Evolutionary conservation across 371 early-diverging fungal species (phyloP).

Genomic region (Syncephalastrum contaminatum): DNA sequence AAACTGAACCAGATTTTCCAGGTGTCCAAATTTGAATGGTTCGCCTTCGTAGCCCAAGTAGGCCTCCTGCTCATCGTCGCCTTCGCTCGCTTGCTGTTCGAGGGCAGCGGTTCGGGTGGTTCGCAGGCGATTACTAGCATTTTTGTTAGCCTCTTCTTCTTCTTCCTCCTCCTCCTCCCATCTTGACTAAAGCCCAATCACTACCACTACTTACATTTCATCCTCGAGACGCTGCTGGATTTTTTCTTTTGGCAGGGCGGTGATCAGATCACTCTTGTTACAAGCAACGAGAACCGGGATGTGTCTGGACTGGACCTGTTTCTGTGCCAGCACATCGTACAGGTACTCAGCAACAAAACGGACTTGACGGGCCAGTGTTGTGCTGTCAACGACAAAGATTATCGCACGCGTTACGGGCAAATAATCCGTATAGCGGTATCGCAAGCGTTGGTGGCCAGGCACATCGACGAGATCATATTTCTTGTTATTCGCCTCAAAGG

Average conservation of each 20-base stretch:
- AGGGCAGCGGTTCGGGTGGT: conserved; percentile 67
- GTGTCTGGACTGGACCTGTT: conserved; percentile 48
- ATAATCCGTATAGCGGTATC: conserved; percentile 69
- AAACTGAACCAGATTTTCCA: conserved; percentile 67
- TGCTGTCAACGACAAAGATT: conserved; percentile 80
- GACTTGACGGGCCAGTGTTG: conserved; percentile 50
- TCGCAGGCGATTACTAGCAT: conserved; percentile 60
- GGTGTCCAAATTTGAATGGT: conserved; percentile 76
- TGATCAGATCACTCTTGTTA: conserved; percentile 81
- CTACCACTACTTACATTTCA: conserved; percentile 64
- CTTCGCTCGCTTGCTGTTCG: conserved; percentile 53
- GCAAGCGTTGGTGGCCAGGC: conserved; percentile 86
- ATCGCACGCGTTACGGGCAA: conserved; percentile 69
- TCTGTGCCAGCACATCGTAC: conserved; percentile 75
- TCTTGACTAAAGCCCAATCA: neutral
- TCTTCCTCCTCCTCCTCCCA: neutral
- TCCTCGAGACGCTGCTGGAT: conserved; percentile 65
- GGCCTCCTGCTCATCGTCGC: conserved; percentile 56
- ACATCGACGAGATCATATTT: conserved; percentile 75
- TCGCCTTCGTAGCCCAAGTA: conserved; percentile 82
- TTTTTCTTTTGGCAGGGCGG: conserved; percentile 64
- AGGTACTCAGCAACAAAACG: conserved; percentile 67
- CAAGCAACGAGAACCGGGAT: conserved; percentile 75
- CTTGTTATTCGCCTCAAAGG: conserved; percentile 39
- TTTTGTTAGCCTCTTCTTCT: neutral